Percentiles rank a stretch among this genome's conserved stretches.
Conservation (phyloP, 169 alveolate genomes). For the Cryptosporidium sp. region DNA sequence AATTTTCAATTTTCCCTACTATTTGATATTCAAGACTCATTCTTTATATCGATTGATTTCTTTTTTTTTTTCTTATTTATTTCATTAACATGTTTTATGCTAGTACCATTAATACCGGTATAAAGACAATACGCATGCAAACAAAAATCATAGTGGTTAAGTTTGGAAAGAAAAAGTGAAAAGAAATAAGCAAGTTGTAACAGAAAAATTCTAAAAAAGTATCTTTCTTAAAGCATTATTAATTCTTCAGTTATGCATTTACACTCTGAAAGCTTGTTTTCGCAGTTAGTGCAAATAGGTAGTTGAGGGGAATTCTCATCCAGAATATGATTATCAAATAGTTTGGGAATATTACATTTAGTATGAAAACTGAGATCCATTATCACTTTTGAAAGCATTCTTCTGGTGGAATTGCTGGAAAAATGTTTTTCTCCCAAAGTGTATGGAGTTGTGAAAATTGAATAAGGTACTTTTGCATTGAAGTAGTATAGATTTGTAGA, state of each 20-base stretch:
- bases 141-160: neutral
- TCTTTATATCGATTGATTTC: neutral
- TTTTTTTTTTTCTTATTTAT: neutral
- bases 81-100: neutral
- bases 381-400: slow-evolving; percentile 16
- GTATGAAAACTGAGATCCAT: slow-evolving; percentile 38
- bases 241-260: slow-evolving; percentile 12
- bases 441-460: slow-evolving; percentile 41
- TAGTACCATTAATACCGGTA: neutral
- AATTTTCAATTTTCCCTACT: neutral
- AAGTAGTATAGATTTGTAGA: slow-evolving; percentile 46
- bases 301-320: neutral
- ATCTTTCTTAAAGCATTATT: neutral
- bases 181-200: neutral
- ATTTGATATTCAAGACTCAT: neutral
- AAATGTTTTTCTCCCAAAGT: slow-evolving; percentile 5
- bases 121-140: slow-evolving; percentile 41
- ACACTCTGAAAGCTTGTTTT: slow-evolving; percentile 15
- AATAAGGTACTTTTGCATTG: slow-evolving; percentile 54
- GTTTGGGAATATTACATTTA: slow-evolving; percentile 24
- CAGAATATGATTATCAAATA: slow-evolving; percentile 19
- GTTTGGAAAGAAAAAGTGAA: neutral
- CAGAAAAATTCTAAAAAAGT: neutral
- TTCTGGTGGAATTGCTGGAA: neutral
- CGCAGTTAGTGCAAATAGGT: slow-evolving; percentile 22